phyloP scores from a whole-genome alignment of 192 early-diverging fungal genomes.

The Coemansia erecta region DNA sequence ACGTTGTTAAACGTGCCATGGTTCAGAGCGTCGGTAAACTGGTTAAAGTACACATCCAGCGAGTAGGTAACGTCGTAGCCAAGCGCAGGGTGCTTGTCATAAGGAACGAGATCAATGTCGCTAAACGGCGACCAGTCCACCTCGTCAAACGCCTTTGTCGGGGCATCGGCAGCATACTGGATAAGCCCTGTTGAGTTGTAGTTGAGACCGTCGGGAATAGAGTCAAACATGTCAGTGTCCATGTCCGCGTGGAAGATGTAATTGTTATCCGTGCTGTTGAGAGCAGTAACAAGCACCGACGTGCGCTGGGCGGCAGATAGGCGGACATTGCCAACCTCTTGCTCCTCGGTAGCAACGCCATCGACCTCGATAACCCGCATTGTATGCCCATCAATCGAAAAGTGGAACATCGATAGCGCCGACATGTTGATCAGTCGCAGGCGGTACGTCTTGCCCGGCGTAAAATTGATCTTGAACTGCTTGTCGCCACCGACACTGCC shows the following conservation, averaged over 20 bases:
- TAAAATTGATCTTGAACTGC: conserved; percentile 52
- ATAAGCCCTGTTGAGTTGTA: conserved; percentile 62
- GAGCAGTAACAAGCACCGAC: conserved; percentile 77
- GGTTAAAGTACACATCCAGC: conserved; percentile 63
- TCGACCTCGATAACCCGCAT: conserved; percentile 81
- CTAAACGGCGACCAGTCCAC: conserved; percentile 54
- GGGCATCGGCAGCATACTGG: conserved; percentile 47
- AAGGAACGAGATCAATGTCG: conserved; percentile 58
- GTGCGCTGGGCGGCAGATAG: conserved; percentile 75
- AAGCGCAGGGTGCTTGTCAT: conserved; percentile 41
- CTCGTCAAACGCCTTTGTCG: conserved; percentile 11
- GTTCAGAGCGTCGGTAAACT: conserved; percentile 72
- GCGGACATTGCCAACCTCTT: conserved; percentile 55
- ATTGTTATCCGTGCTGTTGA: conserved; percentile 59
- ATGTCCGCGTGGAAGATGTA: conserved; percentile 74
- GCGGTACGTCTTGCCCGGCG: conserved; percentile 78
- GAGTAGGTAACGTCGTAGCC: conserved; percentile 51
- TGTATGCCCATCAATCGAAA: conserved; percentile 76
- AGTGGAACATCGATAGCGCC: conserved; percentile 70
- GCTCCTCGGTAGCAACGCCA: conserved; percentile 64
- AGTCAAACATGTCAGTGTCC: conserved; percentile 75
- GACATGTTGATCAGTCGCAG: conserved; percentile 82
- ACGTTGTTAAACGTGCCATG: conserved; percentile 80
- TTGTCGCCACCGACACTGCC: conserved; percentile 56
- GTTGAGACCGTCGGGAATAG: conserved; percentile 55